Evolutionary conservation across 257 asterid genomes (phyloP).

Genomic region (Scutellaria minor): DNA sequence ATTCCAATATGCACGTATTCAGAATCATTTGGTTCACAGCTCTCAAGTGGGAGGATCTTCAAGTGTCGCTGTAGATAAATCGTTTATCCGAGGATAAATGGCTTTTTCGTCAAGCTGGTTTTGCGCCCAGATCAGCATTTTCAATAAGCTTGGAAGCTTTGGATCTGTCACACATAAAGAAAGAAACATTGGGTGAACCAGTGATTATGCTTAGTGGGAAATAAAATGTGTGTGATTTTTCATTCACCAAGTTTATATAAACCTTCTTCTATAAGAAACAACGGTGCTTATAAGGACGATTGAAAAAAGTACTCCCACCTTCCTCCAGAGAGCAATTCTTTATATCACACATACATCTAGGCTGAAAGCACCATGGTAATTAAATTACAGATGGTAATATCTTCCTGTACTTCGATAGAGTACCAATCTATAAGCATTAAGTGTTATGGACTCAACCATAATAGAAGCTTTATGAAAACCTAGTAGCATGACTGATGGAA

Average conservation of each 20-base stretch:
- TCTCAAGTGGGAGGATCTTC: constrained; percentile 73
- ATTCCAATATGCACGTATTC: constrained; percentile 20
- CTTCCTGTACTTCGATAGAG: too few relatives aligned
- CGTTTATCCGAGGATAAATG: constrained; percentile 72
- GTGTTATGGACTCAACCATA: background rate
- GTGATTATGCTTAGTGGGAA: too few relatives aligned
- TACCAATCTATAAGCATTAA: background rate
- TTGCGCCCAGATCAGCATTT: constrained; percentile 82
- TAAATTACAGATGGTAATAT: too few relatives aligned
- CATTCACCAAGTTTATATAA: too few relatives aligned
- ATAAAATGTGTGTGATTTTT: background rate
- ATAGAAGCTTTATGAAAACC: background rate
- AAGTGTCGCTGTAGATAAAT: constrained; percentile 67
- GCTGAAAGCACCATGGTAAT: too few relatives aligned
- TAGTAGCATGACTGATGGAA: background rate
- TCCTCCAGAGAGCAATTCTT: too few relatives aligned
- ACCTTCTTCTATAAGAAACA: too few relatives aligned
- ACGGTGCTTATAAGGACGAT: too few relatives aligned
- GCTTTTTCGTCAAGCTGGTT: constrained; percentile 80
- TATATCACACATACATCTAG: too few relatives aligned
- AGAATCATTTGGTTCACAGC: constrained; percentile 12
- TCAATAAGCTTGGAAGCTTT: constrained; percentile 86
- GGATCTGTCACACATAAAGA: constrained; percentile 62
- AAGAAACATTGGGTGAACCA: background rate
- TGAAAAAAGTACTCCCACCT: too few relatives aligned